These are phyloP conservation scores for Aureobasidium sp. DNA, from an alignment of 2,329 filamentous ascomycete genomes.

Conservation along the genomic window DNA sequence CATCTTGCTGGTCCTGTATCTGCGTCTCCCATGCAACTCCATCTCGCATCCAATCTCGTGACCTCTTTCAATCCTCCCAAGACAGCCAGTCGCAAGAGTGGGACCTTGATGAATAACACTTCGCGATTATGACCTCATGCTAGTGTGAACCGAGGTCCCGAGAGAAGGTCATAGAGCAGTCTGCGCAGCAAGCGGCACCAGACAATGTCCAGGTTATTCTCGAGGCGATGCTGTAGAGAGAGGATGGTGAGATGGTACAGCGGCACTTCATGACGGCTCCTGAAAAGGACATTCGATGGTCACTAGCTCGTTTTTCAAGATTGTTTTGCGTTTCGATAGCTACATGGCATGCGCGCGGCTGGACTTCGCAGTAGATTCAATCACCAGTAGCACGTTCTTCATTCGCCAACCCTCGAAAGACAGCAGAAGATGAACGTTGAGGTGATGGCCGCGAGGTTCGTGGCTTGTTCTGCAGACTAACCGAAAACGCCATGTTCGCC, in stretches of 20 bases:
- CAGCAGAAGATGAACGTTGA: slow-evolving; percentile 1
- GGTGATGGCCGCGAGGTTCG: background rate
- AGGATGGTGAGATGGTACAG: too few relatives aligned
- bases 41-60: background rate
- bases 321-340: too few relatives aligned
- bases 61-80: background rate
- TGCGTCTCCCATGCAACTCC: too few relatives aligned
- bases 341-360: too few relatives aligned
- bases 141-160: background rate
- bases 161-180: background rate
- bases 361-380: background rate
- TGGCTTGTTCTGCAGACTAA: background rate
- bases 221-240: background rate
- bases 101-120: background rate
- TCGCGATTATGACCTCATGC: background rate
- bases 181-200: background rate
- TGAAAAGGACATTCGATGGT: too few relatives aligned
- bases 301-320: too few relatives aligned
- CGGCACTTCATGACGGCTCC: too few relatives aligned
- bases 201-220: background rate
- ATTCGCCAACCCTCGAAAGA: background rate
- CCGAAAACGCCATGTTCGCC: background rate
- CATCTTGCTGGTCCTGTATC: too few relatives aligned
- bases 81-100: background rate
- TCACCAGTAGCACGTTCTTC: slow-evolving; percentile 7